Conservation (phyloP, 2,329 filamentous ascomycete genomes). For the Fusarium staphyleae region DNA sequence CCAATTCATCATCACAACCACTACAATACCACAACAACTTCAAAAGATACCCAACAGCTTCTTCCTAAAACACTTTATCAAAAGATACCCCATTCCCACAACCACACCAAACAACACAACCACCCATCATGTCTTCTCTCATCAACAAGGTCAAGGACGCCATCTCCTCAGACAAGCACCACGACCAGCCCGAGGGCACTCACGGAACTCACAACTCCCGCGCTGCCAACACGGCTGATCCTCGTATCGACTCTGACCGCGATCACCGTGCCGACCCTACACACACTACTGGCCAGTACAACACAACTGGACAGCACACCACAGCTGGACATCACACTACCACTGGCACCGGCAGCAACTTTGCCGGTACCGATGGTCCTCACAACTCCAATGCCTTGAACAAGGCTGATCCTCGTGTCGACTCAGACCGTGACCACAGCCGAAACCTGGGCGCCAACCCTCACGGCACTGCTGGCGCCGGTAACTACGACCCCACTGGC, state of each 20-base stretch:
- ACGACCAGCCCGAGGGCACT: constrained; percentile 32
- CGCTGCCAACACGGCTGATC: constrained; percentile 55
- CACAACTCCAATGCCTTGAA: constrained; percentile 56
- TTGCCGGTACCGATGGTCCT: constrained; percentile 52
- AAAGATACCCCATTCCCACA: constrained; percentile 19
- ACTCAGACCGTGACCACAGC: constrained; percentile 58
- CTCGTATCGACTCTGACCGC: constrained; percentile 59
- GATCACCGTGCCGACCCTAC: constrained; percentile 45
- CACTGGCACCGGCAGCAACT: too few species aligned
- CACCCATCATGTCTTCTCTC: constrained; percentile 60
- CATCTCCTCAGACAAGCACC: constrained; percentile 53
- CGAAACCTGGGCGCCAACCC: constrained; percentile 44
- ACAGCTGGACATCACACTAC: background rate
- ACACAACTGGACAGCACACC: constrained; percentile 17
- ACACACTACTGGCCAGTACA: too few species aligned
- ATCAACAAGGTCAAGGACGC: constrained; percentile 68
- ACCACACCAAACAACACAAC: constrained; percentile 8
- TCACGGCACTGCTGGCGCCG: constrained; percentile 42
- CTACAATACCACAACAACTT: constrained; percentile 8
- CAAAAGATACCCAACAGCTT: background rate
- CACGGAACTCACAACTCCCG: constrained; percentile 31
- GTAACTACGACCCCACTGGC: constrained; percentile 43
- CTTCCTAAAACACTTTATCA: background rate
- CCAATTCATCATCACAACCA: constrained; percentile 19
- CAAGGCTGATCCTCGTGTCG: constrained; percentile 61